These are phyloP conservation scores for Verticillium alfalfae DNA, from an alignment of 2,329 filamentous ascomycete species.

Conservation along the genomic window DNA sequence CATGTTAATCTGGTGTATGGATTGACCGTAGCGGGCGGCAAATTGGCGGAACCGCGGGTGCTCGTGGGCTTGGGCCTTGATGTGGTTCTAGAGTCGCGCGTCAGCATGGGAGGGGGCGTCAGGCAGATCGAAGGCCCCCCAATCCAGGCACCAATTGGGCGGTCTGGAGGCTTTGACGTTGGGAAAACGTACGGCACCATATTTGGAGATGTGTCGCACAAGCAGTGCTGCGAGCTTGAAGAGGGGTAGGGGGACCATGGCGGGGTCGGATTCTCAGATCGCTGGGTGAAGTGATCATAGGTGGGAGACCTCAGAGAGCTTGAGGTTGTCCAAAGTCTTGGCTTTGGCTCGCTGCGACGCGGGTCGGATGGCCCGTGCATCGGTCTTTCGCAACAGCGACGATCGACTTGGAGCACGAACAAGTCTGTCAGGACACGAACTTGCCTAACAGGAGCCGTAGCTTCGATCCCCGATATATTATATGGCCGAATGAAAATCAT, in stretches of 20 bases:
- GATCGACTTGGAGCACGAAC: too few species aligned
- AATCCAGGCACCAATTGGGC: not conserved
- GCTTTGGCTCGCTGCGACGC: not conserved
- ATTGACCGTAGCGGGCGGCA: slow-evolving; percentile 57
- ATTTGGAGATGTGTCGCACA: slow-evolving; percentile 62
- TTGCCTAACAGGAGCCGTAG: too few species aligned
- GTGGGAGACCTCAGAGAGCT: not conserved
- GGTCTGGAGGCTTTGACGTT: not conserved
- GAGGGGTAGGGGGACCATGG: slow-evolving; percentile 60
- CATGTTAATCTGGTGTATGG: slow-evolving; percentile 64
- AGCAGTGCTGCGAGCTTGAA: slow-evolving; percentile 64
- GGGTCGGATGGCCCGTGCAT: not conserved
- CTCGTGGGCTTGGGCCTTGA: slow-evolving; percentile 61
- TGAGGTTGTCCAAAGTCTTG: not conserved
- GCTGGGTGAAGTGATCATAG: not conserved
- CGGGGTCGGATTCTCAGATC: slow-evolving; percentile 3
- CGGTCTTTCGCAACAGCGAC: too few species aligned
- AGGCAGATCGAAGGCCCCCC: not conserved
- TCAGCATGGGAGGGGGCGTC: not conserved
- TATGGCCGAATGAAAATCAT: too few species aligned
- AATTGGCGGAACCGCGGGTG: slow-evolving; percentile 55
- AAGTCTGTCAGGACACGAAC: too few species aligned
- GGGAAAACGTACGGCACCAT: slow-evolving; percentile 53
- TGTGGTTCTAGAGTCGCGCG: slow-evolving; percentile 48
- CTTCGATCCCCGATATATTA: too few species aligned